A percentile compares a stretch with the other conserved stretches of the same genome.
phyloP scores from a whole-genome alignment of 495 filamentous ascomycete genomes.

The Xanthoparmelia taractica region DNA sequence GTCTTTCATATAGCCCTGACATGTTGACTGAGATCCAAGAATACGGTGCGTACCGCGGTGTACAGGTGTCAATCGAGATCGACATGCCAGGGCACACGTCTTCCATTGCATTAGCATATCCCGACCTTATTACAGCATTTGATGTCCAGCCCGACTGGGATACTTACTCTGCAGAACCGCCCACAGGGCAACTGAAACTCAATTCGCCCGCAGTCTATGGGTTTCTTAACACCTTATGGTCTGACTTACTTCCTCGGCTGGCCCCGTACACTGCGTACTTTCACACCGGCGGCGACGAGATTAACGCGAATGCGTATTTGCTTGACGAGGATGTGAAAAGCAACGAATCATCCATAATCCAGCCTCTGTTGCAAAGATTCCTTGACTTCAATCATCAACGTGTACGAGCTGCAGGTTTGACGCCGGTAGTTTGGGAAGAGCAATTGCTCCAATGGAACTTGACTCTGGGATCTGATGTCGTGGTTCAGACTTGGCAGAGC shows the following conservation, averaged over 20 bases:
- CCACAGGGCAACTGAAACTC: conserved; percentile 66
- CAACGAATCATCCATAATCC: conserved; percentile 52
- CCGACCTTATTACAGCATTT: conserved; percentile 66
- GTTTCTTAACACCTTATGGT: conserved; percentile 61
- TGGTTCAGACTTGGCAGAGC: conserved; percentile 69
- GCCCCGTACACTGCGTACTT: conserved; percentile 60
- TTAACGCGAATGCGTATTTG: conserved; percentile 63
- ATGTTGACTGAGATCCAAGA: conserved; percentile 57
- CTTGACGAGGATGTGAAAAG: conserved; percentile 62
- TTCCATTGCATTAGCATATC: conserved; percentile 52
- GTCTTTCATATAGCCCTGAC: conserved; percentile 53
- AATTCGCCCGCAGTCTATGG: conserved; percentile 56
- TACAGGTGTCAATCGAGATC: conserved; percentile 69
- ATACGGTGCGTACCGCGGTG: conserved; percentile 58
- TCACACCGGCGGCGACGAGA: conserved; percentile 78
- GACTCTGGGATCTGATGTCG: conserved; percentile 49
- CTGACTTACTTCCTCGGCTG: conserved; percentile 65
- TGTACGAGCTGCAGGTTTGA: conserved; percentile 50
- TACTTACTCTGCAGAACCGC: conserved; percentile 64
- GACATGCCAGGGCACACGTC: conserved; percentile 78
- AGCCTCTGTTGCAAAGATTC: conserved; percentile 65
- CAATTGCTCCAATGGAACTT: conserved; percentile 70
- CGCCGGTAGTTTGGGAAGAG: conserved; percentile 76
- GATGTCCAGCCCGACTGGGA: conserved; percentile 58
- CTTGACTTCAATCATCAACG: conserved; percentile 55